These are phyloP conservation scores for Fraxinus sp. DNA, from an alignment of 305 asterid species.

Conservation along the genomic window DNA sequence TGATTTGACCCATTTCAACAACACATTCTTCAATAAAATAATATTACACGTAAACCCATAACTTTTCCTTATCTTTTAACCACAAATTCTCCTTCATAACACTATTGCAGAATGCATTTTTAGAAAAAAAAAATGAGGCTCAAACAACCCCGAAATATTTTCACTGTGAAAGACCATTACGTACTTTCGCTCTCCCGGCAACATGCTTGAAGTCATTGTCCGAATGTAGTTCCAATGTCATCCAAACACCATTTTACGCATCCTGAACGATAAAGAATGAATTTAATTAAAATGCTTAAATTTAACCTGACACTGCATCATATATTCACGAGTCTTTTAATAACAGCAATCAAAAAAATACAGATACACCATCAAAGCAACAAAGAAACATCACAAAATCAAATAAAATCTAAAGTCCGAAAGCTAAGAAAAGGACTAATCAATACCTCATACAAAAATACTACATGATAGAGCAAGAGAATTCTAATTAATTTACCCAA, in stretches of 20 bases:
- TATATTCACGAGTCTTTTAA: background rate
- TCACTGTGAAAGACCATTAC: slow-evolving; percentile 2
- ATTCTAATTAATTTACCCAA: background rate
- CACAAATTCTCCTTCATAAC: background rate
- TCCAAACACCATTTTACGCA: slow-evolving; percentile 40
- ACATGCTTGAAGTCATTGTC: slow-evolving; percentile 81
- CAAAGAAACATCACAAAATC: background rate
- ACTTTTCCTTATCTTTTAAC: background rate
- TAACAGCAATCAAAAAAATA: background rate
- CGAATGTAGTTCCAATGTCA: slow-evolving; percentile 58
- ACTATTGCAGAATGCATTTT: background rate
- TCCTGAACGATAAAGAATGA: slow-evolving; percentile 34
- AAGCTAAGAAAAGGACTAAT: background rate
- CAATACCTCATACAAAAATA: background rate
- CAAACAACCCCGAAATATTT: background rate
- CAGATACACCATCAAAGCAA: background rate
- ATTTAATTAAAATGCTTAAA: background rate
- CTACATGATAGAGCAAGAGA: background rate
- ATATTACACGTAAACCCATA: background rate
- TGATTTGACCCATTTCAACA: background rate
- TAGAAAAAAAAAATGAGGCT: background rate
- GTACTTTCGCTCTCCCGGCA: slow-evolving; percentile 93
- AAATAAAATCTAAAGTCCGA: background rate
- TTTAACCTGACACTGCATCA: background rate
- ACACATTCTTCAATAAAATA: background rate